Base-by-base conservation (phyloP, 345 rosid genomes). In the Trapa bicornis region DNA sequence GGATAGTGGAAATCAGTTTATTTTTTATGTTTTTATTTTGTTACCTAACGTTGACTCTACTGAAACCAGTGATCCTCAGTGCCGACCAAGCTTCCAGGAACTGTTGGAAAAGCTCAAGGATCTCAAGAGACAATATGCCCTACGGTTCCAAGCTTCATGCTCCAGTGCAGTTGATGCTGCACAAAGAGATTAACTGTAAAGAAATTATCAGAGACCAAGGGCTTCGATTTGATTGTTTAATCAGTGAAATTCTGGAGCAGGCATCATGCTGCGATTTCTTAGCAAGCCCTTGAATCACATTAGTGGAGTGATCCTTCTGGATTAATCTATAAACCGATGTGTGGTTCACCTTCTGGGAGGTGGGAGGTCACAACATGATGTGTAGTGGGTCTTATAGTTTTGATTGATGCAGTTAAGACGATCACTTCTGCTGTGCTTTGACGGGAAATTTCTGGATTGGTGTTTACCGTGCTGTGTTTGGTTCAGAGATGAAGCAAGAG, bases 61-160 rank as follows among this genome's bases (percentile, higher is more conserved):
- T 5, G 42, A 72, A 70, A 52, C 35, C 86, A 94, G 99, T 33
- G 96, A 94, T 80, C 82, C 95, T 8, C 78, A 78, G 57, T 33
- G 76, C 74, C 86, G 97, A 41, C 96, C 99, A 17, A 70, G 89
- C 11, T 87, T 94, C 88, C 96, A 84, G 77, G 99, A 91, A 75
- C 79, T 94, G 67, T 73, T 94, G 77, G 91, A 91, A 54, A 91
- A 70, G 76, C 84, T 89, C 57, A 82, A 85, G 80, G 97, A 94
- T 74, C 70, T 89, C 66, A 97, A 87, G 68, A 91, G 92, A 66
- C 87, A 84, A 60, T 83, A 73, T 61, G 67, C 78, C 2, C 65
- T 82, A 74, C 94, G 84, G 73, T 65, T 82, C 60, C 97, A 90
- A 76, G 96, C 92, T 47, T 81, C 82, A 60, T 91, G 97, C 68